These are phyloP conservation scores for Chalciporus chontae DNA, from an alignment of 768 basidiomycete genomes.

Conservation along the genomic window DNA sequence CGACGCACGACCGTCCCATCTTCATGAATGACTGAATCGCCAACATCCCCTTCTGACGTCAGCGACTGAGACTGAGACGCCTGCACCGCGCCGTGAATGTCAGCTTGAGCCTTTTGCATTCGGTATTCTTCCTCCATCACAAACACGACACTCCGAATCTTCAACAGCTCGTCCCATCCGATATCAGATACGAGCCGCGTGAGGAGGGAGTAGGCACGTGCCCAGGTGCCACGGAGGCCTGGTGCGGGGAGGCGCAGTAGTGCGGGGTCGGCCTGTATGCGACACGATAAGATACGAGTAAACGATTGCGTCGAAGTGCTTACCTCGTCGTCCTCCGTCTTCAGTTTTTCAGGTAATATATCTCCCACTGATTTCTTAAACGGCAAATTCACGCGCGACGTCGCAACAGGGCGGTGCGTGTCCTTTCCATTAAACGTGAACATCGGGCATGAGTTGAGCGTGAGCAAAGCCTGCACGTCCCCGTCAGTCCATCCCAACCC, in stretches of 20 bases:
- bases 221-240: conserved; percentile 92
- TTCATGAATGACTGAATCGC: conserved; percentile 52
- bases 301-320: background rate
- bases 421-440: conserved; percentile 99
- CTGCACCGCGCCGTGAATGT: conserved; percentile 45
- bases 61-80: conserved; percentile 22
- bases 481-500: background rate
- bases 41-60: conserved; percentile 22
- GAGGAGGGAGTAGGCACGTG: conserved; percentile 87
- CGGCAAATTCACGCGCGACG: conserved; percentile 81
- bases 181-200: conserved; percentile 90
- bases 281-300: background rate
- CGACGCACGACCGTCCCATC: conserved; percentile 48
- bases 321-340: conserved; percentile 83
- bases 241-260: conserved; percentile 94
- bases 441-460: conserved; percentile 99
- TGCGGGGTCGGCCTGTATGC: conserved; percentile 81
- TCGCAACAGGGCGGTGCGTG: conserved; percentile 77
- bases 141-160: conserved; percentile 91
- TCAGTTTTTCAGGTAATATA: conserved; percentile 81
- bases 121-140: conserved; percentile 99
- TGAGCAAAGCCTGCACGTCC: conserved; percentile 62
- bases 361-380: conserved; percentile 83
- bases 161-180: conserved; percentile 98
- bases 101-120: conserved; percentile 85